phyloP scores from a whole-genome alignment of 202 grass and related monocot species.

The Saccharum hybrid region DNA sequence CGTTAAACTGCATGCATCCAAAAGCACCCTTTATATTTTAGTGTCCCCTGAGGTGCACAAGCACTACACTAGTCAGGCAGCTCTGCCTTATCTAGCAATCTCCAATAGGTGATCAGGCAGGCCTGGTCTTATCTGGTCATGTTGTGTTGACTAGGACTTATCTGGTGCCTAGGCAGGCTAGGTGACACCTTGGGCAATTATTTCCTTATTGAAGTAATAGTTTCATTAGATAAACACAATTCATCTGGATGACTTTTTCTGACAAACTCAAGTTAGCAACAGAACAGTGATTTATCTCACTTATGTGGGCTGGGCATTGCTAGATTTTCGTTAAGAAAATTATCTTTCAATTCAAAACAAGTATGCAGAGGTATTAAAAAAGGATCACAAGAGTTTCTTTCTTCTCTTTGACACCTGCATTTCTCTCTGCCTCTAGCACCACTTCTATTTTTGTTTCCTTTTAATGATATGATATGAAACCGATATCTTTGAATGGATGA shows the following conservation, averaged over 20 bases:
- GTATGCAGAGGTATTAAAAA: background rate
- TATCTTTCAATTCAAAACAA: background rate
- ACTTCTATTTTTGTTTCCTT: slow-evolving; percentile 10
- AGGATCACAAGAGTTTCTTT: background rate
- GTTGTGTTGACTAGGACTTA: background rate
- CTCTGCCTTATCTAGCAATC: background rate
- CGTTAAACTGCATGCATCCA: background rate
- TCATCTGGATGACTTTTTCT: background rate
- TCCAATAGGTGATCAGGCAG: background rate
- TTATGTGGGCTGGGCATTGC: background rate
- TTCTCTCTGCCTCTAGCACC: background rate
- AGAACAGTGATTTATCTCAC: slow-evolving; percentile 9
- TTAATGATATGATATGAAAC: slow-evolving; percentile 28
- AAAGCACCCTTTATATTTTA: background rate
- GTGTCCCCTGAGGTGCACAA: background rate
- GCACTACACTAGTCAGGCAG: background rate
- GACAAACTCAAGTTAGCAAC: background rate
- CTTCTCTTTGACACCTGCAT: slow-evolving; percentile 2
- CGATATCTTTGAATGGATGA: background rate
- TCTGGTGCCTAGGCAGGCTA: background rate
- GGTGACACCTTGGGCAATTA: background rate
- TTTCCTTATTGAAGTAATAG: background rate
- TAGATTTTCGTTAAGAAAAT: background rate
- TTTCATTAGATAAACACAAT: background rate
- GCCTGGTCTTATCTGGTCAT: background rate